phyloP scores from a whole-genome alignment of 2,329 filamentous ascomycete species.

The Apiospora marii region DNA sequence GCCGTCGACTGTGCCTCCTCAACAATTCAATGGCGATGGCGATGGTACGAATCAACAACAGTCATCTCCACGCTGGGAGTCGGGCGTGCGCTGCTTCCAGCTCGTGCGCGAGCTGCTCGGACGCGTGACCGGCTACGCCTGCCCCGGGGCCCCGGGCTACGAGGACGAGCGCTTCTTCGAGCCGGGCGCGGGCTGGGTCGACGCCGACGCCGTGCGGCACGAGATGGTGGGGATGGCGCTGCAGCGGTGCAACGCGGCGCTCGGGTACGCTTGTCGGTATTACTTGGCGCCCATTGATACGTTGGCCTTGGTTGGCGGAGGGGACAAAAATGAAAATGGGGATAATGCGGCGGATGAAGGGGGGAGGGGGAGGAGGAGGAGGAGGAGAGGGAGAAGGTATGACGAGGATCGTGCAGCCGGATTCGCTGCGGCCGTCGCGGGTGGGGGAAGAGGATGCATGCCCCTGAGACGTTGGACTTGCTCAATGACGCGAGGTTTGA shows the following conservation, averaged over 20 bases:
- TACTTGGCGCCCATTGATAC: conserved; percentile 25
- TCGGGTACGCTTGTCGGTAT: conserved; percentile 24
- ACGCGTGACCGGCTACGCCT: conserved; percentile 9
- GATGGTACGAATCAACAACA: not conserved
- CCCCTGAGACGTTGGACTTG: not conserved
- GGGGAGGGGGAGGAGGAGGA: not conserved
- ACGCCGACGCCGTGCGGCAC: conserved; percentile 26
- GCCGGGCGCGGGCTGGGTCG: conserved; percentile 23
- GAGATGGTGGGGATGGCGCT: conserved; percentile 28
- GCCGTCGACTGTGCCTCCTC: not conserved
- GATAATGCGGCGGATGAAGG: not conserved
- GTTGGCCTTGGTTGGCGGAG: not conserved
- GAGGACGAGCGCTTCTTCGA: conserved; percentile 16
- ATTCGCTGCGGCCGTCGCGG: not conserved
- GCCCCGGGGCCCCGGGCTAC: not conserved
- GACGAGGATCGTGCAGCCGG: not conserved
- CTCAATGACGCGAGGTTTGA: not conserved
- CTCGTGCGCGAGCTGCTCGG: conserved; percentile 19
- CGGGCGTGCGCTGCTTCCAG: conserved; percentile 24
- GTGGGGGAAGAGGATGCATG: not conserved
- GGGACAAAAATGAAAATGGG: not conserved
- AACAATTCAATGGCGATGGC: not conserved
- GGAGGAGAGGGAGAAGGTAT: not conserved
- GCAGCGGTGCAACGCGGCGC: conserved; percentile 22
- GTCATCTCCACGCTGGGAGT: conserved; percentile 16